phyloP scores from a whole-genome alignment of 495 filamentous ascomycete species.

The Pseudevernia furfuracea region DNA sequence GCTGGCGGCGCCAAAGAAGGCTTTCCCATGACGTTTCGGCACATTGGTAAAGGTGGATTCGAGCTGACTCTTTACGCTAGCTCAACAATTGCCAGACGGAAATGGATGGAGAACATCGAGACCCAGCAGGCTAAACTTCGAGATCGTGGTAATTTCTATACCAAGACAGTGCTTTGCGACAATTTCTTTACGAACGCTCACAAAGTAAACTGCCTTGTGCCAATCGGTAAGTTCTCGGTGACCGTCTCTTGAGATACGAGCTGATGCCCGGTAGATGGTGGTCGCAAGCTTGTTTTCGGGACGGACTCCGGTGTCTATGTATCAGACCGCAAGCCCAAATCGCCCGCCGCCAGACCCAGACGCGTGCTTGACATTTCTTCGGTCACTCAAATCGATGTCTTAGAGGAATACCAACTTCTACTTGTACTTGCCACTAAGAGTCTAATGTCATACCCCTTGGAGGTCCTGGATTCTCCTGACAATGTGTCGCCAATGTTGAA shows the following conservation, averaged over 20 bases:
- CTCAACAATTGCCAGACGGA: slow-evolving; percentile 70
- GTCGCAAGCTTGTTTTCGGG: slow-evolving; percentile 85
- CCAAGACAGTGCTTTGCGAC: slow-evolving; percentile 75
- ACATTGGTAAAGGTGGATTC: slow-evolving; percentile 94
- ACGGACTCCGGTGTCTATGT: slow-evolving; percentile 91
- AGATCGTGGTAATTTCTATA: slow-evolving; percentile 87
- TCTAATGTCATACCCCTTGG: slow-evolving; percentile 75
- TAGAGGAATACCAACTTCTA: slow-evolving; percentile 88
- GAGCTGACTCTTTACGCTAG: slow-evolving; percentile 84
- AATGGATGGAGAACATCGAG: slow-evolving; percentile 95
- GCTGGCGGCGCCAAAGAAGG: slow-evolving; percentile 56
- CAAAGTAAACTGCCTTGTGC: slow-evolving; percentile 86
- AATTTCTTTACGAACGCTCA: slow-evolving; percentile 76
- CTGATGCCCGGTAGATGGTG: slow-evolving; percentile 63
- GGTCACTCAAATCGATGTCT: slow-evolving; percentile 90
- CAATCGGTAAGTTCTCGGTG: slow-evolving; percentile 57
- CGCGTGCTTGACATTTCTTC: slow-evolving; percentile 77
- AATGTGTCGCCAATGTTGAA: slow-evolving; percentile 62
- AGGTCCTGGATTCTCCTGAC: slow-evolving; percentile 77
- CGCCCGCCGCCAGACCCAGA: slow-evolving; percentile 63
- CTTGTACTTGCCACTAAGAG: slow-evolving; percentile 91
- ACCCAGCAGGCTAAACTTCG: slow-evolving; percentile 76
- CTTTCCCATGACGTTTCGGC: slow-evolving; percentile 94
- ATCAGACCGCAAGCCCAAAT: slow-evolving; percentile 81
- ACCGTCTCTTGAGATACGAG: background rate